These are phyloP conservation scores for Boletus vermiculosoides DNA, from an alignment of 768 basidiomycete genomes.

Conservation along the genomic window DNA sequence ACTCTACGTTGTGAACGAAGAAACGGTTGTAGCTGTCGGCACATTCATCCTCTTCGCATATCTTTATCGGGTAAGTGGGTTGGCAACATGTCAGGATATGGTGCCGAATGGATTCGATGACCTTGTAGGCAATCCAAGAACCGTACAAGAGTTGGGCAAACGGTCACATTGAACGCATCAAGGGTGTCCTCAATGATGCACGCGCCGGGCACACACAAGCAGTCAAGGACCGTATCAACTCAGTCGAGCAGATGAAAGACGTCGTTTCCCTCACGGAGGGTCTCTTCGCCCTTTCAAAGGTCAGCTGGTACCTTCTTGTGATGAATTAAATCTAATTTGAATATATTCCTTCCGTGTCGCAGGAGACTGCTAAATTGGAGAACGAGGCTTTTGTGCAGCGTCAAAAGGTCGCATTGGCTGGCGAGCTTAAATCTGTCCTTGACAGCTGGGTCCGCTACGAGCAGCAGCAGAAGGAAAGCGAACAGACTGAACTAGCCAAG, in stretches of 20 bases:
- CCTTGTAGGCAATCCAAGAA: slow-evolving; percentile 63
- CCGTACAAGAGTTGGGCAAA: slow-evolving; percentile 95
- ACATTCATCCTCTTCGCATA: slow-evolving; percentile 80
- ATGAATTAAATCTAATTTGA: neutral
- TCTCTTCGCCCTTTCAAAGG: slow-evolving; percentile 93
- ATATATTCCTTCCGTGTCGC: neutral
- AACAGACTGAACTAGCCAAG: slow-evolving; percentile 91
- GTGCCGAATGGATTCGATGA: slow-evolving; percentile 15
- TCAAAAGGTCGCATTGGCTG: slow-evolving; percentile 82
- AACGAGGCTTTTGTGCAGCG: slow-evolving; percentile 84
- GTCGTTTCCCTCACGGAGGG: slow-evolving; percentile 88
- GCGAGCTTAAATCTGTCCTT: slow-evolving; percentile 91
- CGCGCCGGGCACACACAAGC: slow-evolving; percentile 89
- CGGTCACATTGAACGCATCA: slow-evolving; percentile 81
- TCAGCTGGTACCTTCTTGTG: slow-evolving; percentile 25
- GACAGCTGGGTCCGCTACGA: slow-evolving; percentile 99
- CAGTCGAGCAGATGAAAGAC: slow-evolving; percentile 93
- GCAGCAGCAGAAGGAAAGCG: slow-evolving; percentile 93
- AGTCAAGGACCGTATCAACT: slow-evolving; percentile 88
- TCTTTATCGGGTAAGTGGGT: slow-evolving; percentile 66
- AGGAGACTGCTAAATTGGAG: slow-evolving; percentile 94
- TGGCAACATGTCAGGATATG: neutral
- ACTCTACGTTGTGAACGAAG: slow-evolving; percentile 96
- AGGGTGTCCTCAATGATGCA: slow-evolving; percentile 73
- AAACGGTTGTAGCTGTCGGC: slow-evolving; percentile 84